phyloP scores from a whole-genome alignment of 2,329 filamentous ascomycete genomes.

The Fusarium solani-melongenae region DNA sequence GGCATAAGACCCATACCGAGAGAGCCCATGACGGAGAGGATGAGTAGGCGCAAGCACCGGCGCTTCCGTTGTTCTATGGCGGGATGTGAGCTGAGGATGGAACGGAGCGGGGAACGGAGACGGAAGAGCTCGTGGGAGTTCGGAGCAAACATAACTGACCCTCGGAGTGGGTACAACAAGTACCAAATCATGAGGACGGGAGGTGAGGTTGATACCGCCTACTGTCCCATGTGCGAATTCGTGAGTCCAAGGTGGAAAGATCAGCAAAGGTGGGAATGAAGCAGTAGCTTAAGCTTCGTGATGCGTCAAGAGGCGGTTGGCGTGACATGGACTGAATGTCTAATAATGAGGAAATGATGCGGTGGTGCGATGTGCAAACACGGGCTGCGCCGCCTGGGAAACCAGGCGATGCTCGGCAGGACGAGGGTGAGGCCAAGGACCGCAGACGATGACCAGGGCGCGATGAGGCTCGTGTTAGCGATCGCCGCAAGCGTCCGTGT shows the following conservation, averaged over 20 bases:
- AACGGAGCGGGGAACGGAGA: slow-evolving; percentile 16
- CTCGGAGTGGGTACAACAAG: slow-evolving; percentile 79
- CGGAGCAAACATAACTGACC: slow-evolving; percentile 62
- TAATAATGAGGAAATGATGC: slow-evolving; percentile 23
- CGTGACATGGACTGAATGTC: slow-evolving; percentile 39
- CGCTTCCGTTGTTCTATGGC: slow-evolving; percentile 76
- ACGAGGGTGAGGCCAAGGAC: slow-evolving; percentile 16
- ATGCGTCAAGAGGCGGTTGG: slow-evolving; percentile 23
- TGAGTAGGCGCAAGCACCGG: slow-evolving; percentile 73
- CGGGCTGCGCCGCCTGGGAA: slow-evolving; percentile 32
- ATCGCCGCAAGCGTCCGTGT: slow-evolving; percentile 20
- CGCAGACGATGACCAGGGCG: slow-evolving; percentile 22
- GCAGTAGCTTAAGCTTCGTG: slow-evolving; percentile 23
- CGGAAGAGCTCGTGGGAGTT: slow-evolving; percentile 17
- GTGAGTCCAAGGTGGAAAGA: slow-evolving; percentile 15
- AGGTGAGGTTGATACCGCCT: slow-evolving; percentile 27
- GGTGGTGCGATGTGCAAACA: slow-evolving; percentile 36
- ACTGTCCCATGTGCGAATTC: slow-evolving; percentile 38
- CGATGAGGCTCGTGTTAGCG: slow-evolving; percentile 35
- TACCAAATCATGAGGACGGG: slow-evolving; percentile 75
- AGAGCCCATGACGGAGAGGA: slow-evolving; percentile 72
- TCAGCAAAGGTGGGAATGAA: slow-evolving; percentile 7
- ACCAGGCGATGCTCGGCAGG: slow-evolving; percentile 29
- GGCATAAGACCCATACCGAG: slow-evolving; percentile 76
- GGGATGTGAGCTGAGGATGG: slow-evolving; percentile 31